phyloP scores from a whole-genome alignment of 768 basidiomycete species.

The Russula brevipes region DNA sequence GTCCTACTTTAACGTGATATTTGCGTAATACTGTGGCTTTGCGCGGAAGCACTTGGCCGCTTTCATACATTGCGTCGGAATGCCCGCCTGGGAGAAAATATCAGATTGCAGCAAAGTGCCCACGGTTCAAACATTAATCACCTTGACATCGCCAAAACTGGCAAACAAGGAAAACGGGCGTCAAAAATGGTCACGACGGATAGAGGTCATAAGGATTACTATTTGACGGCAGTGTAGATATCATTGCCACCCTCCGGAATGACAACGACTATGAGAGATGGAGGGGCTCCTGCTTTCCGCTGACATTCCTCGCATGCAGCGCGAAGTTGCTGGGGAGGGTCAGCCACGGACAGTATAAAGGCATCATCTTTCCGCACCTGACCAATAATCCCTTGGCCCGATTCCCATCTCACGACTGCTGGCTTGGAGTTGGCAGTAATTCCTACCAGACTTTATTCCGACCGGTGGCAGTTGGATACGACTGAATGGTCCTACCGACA shows the following conservation, averaged over 20 bases:
- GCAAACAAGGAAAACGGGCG: background rate
- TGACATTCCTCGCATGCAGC: slow-evolving; percentile 44
- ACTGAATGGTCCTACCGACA: slow-evolving; percentile 48
- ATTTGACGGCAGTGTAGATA: slow-evolving; percentile 71
- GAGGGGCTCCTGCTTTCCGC: slow-evolving; percentile 34
- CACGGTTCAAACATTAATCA: background rate
- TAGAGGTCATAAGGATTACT: slow-evolving; percentile 43
- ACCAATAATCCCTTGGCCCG: slow-evolving; percentile 49
- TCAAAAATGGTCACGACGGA: background rate
- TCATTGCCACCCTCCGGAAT: slow-evolving; percentile 49
- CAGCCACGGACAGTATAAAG: background rate
- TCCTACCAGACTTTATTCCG: slow-evolving; percentile 36
- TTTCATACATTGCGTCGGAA: slow-evolving; percentile 75
- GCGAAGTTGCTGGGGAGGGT: slow-evolving; percentile 40
- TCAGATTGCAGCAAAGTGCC: background rate
- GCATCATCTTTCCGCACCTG: too few relatives aligned
- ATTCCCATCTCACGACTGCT: slow-evolving; percentile 48
- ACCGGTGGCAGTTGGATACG: background rate
- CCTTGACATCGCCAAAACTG: slow-evolving; percentile 13
- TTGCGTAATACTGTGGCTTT: slow-evolving; percentile 72
- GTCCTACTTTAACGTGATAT: slow-evolving; percentile 68
- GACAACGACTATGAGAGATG: slow-evolving; percentile 11
- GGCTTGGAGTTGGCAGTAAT: slow-evolving; percentile 46
- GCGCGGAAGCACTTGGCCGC: slow-evolving; percentile 56
- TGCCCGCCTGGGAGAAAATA: slow-evolving; percentile 42